Evolutionary conservation across 176 grass and related monocot genomes (phyloP).

Genomic region (Phyllostachys edulis): DNA sequence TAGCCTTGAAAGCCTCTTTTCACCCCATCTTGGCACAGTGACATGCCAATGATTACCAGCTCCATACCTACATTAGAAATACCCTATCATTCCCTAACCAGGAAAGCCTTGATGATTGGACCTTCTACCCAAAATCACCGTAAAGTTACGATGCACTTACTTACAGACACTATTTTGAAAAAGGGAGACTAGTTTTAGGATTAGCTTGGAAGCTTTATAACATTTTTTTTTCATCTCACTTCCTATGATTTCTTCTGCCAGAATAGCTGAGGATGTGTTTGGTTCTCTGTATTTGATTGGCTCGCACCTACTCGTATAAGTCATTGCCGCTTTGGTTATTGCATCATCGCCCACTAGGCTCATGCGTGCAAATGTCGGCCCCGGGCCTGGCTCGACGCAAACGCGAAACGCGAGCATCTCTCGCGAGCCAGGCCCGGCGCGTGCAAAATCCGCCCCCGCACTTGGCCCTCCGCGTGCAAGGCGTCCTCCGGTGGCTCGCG

Average conservation of each 20-base stretch:
- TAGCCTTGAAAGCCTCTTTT: neutral
- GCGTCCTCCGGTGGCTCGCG: too few species aligned
- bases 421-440: too few species aligned
- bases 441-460: too few species aligned
- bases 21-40: neutral
- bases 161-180: neutral
- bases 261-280: too few species aligned
- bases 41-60: constrained; percentile 25
- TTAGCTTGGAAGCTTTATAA: neutral
- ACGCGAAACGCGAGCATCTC: too few species aligned
- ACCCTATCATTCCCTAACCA: neutral
- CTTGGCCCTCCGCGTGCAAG: too few species aligned
- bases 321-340: too few species aligned
- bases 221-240: neutral
- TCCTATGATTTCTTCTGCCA: neutral
- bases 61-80: neutral
- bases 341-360: too few species aligned
- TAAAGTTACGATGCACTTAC: neutral
- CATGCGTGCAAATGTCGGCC: too few species aligned
- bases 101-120: neutral
- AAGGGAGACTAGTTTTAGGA: neutral
- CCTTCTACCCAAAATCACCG: neutral
- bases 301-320: too few species aligned
- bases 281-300: too few species aligned
- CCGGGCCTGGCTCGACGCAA: too few species aligned